These are phyloP conservation scores for Prunus campanulata DNA, from an alignment of 306 rosid species.

Conservation along the genomic window DNA sequence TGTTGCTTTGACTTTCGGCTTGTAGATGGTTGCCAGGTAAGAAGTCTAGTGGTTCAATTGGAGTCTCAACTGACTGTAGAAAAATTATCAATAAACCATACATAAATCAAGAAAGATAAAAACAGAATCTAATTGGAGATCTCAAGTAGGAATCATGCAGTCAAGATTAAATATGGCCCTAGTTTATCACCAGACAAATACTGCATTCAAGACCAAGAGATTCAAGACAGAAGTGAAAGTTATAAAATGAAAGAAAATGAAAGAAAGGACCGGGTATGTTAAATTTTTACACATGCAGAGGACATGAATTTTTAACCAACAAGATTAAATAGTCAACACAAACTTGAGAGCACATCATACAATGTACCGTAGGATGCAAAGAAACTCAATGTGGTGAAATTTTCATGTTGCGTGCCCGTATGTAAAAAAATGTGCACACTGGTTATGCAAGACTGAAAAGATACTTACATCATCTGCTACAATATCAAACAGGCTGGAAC, in stretches of 20 bases:
- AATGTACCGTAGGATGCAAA: conserved; percentile 8
- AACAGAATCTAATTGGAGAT: neutral
- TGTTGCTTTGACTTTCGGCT: conserved; percentile 56
- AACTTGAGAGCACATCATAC: conserved; percentile 8
- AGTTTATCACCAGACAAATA: conserved; percentile 2
- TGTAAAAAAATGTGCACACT: conserved; percentile 10
- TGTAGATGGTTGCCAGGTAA: conserved; percentile 44
- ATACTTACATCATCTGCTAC: conserved; percentile 86
- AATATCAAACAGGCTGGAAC: conserved; percentile 95
- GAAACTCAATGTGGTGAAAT: conserved; percentile 1
- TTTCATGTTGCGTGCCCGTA: neutral
- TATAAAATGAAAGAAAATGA: neutral
- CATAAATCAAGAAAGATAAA: neutral
- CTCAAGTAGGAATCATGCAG: neutral
- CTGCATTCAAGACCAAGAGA: neutral
- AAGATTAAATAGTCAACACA: neutral
- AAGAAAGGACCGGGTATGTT: neutral
- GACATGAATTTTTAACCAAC: neutral
- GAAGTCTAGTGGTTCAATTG: conserved; percentile 66
- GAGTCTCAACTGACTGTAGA: conserved; percentile 64
- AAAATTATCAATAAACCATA: conserved; percentile 5
- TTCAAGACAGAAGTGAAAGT: neutral
- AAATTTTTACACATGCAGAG: neutral
- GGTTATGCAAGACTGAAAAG: conserved; percentile 22
- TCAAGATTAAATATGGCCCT: neutral